These are phyloP conservation scores for Artemisia annua DNA, from an alignment of 129 eudicot species.

Conservation along the genomic window DNA sequence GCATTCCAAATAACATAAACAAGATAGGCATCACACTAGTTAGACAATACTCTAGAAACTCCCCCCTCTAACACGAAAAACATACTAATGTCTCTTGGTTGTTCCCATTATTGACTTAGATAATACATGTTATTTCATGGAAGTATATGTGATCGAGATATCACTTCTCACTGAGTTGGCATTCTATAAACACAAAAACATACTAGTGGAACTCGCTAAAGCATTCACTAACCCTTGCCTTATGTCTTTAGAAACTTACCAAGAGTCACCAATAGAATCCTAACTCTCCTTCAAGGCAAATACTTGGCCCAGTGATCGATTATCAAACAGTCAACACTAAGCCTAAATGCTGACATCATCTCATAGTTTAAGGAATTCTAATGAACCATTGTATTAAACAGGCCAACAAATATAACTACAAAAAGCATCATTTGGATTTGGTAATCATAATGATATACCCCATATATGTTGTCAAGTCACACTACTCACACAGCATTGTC, in stretches of 20 bases:
- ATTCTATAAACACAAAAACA: not conserved
- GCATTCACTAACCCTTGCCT: not conserved
- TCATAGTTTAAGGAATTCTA: not conserved
- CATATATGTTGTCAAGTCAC: not conserved
- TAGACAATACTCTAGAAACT: not conserved
- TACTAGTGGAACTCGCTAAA: not conserved
- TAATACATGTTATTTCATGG: not conserved
- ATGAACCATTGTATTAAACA: not conserved
- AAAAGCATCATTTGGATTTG: not conserved
- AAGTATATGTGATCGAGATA: too few species aligned
- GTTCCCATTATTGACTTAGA: not conserved
- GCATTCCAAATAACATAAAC: not conserved
- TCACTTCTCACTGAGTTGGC: not conserved
- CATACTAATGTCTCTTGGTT: not conserved
- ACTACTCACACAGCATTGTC: conserved; percentile 15
- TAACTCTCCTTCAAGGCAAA: not conserved
- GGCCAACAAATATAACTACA: not conserved
- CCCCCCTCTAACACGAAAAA: not conserved
- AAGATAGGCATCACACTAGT: not conserved
- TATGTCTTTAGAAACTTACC: not conserved
- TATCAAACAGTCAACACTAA: not conserved
- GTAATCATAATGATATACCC: not conserved
- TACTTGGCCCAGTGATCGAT: not conserved
- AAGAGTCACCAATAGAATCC: not conserved
- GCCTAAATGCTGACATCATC: not conserved